Base-by-base conservation (phyloP, 179 eudicot species). In the Actinidia chinensis region DNA sequence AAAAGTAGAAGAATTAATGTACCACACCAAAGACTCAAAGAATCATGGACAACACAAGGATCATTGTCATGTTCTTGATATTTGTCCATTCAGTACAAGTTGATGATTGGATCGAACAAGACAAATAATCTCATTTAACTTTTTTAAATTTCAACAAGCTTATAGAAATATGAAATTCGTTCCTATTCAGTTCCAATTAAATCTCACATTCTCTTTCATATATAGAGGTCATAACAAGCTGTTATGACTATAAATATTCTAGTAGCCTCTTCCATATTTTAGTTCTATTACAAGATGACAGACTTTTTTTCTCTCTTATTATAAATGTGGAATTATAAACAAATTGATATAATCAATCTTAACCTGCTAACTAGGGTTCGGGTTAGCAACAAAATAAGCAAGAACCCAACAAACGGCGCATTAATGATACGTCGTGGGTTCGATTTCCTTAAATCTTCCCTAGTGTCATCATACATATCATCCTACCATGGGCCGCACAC, bases 391-490 rank as follows among this genome's bases (percentile, higher is more conserved):
- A 81, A 95, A 91, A 82, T 89, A 95, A 23, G 95, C 99, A 6
- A 95, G 84, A 15, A 72, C 95, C 99, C 99, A 66, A 95, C 95
- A 83, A 95, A 86, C 4, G 98, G 98, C 7, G 98, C 98, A 85
- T 95, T 95, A 20, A 93, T 91, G n/a, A 51, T 95, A 95, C 0
- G 99, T 95, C 0, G 98, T 92, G 68, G 99, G 99, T 85, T 95
- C 99, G 97, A 89, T 78, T 91, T 88, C 78, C 85, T 69, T 76
- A 85, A 90, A 88, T 91, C 94, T 10, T 73, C 94, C 83, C 99
- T 84, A 68, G 87, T 84, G 68, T 95, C 99, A 0, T 81, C 91
- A 56, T 88, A 95, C 51, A 52, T 55, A 68, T 95, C 99, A 51
- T 95, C 95, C 43, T 84, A 79, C 5, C 92, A 95, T 0, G 98